These are phyloP conservation scores for Omphalea diandra DNA, from an alignment of 441 rosid genomes.

Conservation along the genomic window DNA sequence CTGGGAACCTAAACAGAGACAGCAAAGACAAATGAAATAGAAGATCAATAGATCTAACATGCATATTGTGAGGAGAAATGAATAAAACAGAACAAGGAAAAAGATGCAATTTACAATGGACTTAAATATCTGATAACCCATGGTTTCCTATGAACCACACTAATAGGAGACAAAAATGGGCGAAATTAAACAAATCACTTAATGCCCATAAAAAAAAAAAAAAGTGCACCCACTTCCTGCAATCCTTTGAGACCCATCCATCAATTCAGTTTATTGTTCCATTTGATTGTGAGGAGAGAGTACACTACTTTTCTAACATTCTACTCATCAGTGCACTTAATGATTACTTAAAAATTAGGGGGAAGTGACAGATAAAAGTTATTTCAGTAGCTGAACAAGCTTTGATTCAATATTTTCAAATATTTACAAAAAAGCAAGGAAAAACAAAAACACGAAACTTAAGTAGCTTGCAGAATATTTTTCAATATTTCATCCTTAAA, in stretches of 20 bases:
- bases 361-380: not conserved
- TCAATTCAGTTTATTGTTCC: not conserved
- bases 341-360: not conserved
- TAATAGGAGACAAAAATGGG: not conserved
- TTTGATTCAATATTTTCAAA: not conserved
- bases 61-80: not conserved
- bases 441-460: not conserved
- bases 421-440: not conserved
- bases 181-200: not conserved
- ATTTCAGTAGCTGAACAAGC: not conserved
- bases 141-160: no score
- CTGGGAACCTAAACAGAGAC: slow-evolving; percentile 58
- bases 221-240: not conserved
- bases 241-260: not conserved
- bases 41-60: slow-evolving; percentile 1
- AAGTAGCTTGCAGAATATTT: not conserved
- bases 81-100: not conserved
- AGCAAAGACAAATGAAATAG: not conserved
- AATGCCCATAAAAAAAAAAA: not conserved
- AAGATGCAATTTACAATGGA: not conserved
- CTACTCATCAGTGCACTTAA: not conserved
- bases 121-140: not conserved
- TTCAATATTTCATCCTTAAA: not conserved
- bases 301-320: not conserved
- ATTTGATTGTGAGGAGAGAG: not conserved